A percentile compares a stretch with the other conserved stretches of the same genome.
phyloP scores from a whole-genome alignment of 2,329 filamentous ascomycete genomes.

The Aspergillus oerlinghausenensis region DNA sequence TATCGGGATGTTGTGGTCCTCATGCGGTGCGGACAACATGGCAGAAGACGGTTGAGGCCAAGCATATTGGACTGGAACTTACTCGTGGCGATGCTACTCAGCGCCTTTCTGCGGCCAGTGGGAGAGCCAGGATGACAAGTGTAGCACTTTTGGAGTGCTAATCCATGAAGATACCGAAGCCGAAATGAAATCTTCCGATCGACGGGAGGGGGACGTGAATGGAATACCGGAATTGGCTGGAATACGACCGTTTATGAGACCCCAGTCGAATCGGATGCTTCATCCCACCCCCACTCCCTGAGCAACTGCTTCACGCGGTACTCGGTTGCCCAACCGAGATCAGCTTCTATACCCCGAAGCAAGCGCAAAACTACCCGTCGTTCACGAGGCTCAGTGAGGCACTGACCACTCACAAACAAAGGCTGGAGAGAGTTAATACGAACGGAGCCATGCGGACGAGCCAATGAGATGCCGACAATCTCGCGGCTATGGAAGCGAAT shows the following conservation, averaged over 20 bases:
- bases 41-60: not conserved
- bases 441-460: constrained; percentile 54
- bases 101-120: not conserved
- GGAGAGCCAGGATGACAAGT: not conserved
- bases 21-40: not conserved
- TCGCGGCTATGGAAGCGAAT: constrained; percentile 56
- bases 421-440: constrained; percentile 59
- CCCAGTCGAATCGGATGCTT: constrained; percentile 4
- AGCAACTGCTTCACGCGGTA: constrained; percentile 55
- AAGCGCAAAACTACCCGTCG: constrained; percentile 53
- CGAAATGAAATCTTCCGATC: not conserved
- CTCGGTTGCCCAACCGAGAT: constrained; percentile 61
- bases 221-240: not conserved
- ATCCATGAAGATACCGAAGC: not conserved
- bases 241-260: not conserved
- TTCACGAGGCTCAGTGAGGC: constrained; percentile 52
- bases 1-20: not conserved
- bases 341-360: constrained; percentile 56
- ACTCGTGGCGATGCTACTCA: not conserved
- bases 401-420: constrained; percentile 59
- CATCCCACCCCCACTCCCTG: constrained; percentile 37
- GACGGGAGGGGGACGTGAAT: not conserved
- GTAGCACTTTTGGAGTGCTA: not conserved
- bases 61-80: not conserved
- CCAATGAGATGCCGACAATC: constrained; percentile 58